phyloP scores from a whole-genome alignment of 2,329 filamentous ascomycete genomes.

The Cytospora schulzeri region DNA sequence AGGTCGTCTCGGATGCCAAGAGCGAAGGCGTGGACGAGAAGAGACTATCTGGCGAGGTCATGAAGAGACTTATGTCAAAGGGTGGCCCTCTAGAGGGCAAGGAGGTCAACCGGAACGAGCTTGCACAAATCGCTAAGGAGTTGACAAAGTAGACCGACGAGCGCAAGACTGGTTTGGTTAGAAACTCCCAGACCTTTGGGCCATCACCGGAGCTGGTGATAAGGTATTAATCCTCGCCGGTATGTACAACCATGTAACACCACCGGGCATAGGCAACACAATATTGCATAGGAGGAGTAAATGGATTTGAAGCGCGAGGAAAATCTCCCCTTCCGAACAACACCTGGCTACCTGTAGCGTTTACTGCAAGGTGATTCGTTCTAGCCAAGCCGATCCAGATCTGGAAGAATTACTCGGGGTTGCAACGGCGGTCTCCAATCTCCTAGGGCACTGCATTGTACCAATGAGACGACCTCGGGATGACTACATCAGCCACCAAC shows the following conservation, averaged over 20 bases:
- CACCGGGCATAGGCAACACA: conserved; percentile 3
- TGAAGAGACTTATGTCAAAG: conserved; percentile 61
- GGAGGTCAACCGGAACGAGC: conserved; percentile 62
- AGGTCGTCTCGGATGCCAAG: conserved; percentile 53
- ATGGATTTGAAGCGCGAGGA: not conserved
- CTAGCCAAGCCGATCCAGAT: not conserved
- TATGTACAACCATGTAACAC: conserved; percentile 23
- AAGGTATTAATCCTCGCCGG: not conserved
- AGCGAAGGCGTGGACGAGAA: conserved; percentile 48
- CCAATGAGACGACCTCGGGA: not conserved
- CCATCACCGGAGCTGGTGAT: not conserved
- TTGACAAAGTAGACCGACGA: conserved; percentile 28
- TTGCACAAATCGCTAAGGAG: conserved; percentile 65
- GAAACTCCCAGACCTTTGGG: not conserved
- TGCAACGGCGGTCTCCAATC: not conserved
- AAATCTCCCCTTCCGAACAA: conserved; percentile 10
- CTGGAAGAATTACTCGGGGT: not conserved
- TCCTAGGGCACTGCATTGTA: not conserved
- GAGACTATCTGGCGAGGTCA: conserved; percentile 58
- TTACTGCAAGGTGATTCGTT: not conserved
- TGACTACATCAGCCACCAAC: not conserved
- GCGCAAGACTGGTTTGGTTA: too few species aligned
- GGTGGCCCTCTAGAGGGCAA: conserved; percentile 61
- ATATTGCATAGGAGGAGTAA: not conserved
- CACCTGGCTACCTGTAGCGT: not conserved